Base-by-base conservation (phyloP, 495 filamentous ascomycete species). In the Bacidia rubella region DNA sequence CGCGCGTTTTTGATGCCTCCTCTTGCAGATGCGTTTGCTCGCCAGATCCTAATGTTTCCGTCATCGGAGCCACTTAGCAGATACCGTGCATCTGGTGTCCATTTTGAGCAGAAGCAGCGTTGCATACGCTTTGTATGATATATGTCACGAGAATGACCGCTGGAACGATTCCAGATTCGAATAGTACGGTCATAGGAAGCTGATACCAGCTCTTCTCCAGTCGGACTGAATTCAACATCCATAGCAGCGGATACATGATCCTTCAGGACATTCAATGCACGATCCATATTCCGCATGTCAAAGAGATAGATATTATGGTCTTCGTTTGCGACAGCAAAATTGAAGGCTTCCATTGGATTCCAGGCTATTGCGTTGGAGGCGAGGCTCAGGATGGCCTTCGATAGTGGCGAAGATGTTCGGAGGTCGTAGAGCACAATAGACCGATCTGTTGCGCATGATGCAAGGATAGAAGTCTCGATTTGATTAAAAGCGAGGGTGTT, bases 111-210 rank as follows among this genome's bases (percentile, higher is more conserved):
- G 74, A 97, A 96, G n/a, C 94, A 88, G 60, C 79, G 77, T 71
- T 98, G 92, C 93, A 96, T 96, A 50, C 92, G 80, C 68, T 94
- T 89, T 10, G 92, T 97, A 70, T 97, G 92, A 68, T 99, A 99
- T 44, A 96, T 81, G 55, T 99, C 92, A 52, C 89, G 68, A 2
- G 85, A 87, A 65, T 93, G 86, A 9, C 92, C 92, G 44, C 79
- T 74, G 29, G 79, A 75, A 23, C 89, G 77, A 59, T 79, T 77
- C 81, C 87, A 99, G 48, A 96, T 69, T 23, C 90, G 77, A 21
- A 90, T 68, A 1, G 80, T 85, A 29, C 81, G 71, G 62, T 95
- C 90, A 62, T 97, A 99, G 3, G 82, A 87, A 11, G 86, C 92
- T 26, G 79, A 85, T 19, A 99, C 87, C 25, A 97, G 80, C 63